Percentiles rank a stretch among this genome's conserved stretches.
phyloP scores from a whole-genome alignment of 176 grass and related monocot genomes.

The Hsuehochloa calcarea region DNA sequence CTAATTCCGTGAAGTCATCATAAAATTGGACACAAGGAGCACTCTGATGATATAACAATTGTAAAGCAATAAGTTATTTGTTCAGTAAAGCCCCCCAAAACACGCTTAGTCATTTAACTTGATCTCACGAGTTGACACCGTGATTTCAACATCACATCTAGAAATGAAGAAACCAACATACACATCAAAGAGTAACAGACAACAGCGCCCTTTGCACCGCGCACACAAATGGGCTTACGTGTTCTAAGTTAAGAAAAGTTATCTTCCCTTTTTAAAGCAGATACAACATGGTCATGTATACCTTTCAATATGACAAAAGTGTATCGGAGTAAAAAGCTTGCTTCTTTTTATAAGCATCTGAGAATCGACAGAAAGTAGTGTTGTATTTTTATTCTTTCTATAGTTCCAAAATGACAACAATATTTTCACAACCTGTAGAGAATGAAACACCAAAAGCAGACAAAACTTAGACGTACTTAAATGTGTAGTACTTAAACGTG shows the following conservation, averaged over 20 bases:
- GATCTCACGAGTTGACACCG: neutral
- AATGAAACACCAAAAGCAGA: neutral
- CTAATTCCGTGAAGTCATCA: constrained; percentile 1
- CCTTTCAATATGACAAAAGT: neutral
- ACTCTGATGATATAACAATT: neutral
- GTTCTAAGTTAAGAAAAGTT: constrained; percentile 5
- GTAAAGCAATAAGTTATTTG: neutral
- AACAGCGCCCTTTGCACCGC: neutral
- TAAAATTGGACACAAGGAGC: constrained; percentile 15
- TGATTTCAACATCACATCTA: constrained; percentile 11
- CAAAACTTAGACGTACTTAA: neutral
- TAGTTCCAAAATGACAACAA: neutral
- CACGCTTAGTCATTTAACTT: neutral
- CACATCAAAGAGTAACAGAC: constrained; percentile 7
- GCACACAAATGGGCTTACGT: neutral
- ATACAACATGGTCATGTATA: neutral
- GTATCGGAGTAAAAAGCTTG: neutral
- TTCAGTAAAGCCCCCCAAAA: constrained; percentile 9
- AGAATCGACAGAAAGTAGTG: neutral
- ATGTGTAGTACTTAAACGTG: neutral
- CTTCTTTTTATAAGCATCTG: neutral
- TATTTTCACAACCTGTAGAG: neutral
- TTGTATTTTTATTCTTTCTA: neutral
- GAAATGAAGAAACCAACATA: constrained; percentile 23
- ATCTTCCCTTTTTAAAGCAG: neutral